A percentile compares a stretch with the other conserved stretches of the same genome.
These are phyloP conservation scores for Aquanectria penicillioides DNA, from an alignment of 2,329 filamentous ascomycete species.

Conservation along the genomic window DNA sequence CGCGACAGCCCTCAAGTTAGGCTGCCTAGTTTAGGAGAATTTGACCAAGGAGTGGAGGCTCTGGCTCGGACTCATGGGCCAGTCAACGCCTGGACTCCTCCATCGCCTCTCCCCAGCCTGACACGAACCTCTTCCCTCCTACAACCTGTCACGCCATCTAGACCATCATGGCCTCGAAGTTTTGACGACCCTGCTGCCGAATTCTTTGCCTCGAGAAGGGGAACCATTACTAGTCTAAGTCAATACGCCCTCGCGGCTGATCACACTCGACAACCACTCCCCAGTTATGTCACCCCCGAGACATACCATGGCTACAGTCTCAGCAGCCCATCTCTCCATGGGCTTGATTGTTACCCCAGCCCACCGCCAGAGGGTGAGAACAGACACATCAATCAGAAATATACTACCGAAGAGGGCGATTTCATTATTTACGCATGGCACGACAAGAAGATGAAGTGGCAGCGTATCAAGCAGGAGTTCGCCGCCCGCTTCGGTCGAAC, in stretches of 20 bases:
- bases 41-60: slow-evolving; percentile 51
- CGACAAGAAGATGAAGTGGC: slow-evolving; percentile 56
- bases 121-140: slow-evolving; percentile 34
- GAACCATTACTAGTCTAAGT: slow-evolving; percentile 26
- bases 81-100: slow-evolving; percentile 38
- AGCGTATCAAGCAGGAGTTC: slow-evolving; percentile 52
- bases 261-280: slow-evolving; percentile 30
- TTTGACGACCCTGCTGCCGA: slow-evolving; percentile 21
- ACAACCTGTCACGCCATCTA: slow-evolving; percentile 31
- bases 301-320: slow-evolving; percentile 35
- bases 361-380: slow-evolving; percentile 50
- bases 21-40: slow-evolving; percentile 51
- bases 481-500: slow-evolving; percentile 50
- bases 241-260: slow-evolving; percentile 33
- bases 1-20: slow-evolving; percentile 31
- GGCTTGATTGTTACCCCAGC: slow-evolving; percentile 45
- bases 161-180: slow-evolving; percentile 28
- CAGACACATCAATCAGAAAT: slow-evolving; percentile 56
- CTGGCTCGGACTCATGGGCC: slow-evolving; percentile 46
- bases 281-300: slow-evolving; percentile 35
- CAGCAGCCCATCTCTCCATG: slow-evolving; percentile 38
- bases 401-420: slow-evolving; percentile 55
- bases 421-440: slow-evolving; percentile 57
- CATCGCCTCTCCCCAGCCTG: slow-evolving; percentile 43
- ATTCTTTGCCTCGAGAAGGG: slow-evolving; percentile 23